Conservation (phyloP, 768 basidiomycete species). For the Exidia glandulosa region DNA sequence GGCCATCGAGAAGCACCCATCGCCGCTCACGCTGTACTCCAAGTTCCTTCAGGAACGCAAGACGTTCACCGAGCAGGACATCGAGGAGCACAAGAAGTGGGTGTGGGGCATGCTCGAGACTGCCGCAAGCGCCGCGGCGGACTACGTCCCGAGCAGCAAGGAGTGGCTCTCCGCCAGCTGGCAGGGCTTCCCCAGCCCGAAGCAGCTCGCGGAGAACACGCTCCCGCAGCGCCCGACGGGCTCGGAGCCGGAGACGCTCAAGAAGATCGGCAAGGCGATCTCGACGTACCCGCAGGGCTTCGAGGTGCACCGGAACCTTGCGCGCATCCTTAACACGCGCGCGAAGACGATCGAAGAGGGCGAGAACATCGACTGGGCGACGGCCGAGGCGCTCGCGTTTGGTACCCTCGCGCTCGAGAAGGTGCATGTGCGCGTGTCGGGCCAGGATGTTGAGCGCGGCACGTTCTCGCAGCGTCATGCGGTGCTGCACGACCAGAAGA, state of each 20-base stretch:
- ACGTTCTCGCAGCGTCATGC: constrained; percentile 99
- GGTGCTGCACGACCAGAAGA: constrained; percentile 90
- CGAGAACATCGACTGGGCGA: constrained; percentile 91
- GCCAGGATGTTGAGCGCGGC: constrained; percentile 97
- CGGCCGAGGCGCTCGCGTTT: constrained; percentile 94
- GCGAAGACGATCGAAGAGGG: constrained; percentile 91
- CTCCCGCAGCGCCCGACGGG: constrained; percentile 90
- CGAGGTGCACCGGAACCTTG: constrained; percentile 83
- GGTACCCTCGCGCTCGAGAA: constrained; percentile 89
- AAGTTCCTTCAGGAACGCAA: constrained; percentile 83
- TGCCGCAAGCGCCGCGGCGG: constrained; percentile 85
- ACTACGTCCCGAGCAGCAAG: constrained; percentile 87
- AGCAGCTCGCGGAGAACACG: constrained; percentile 84
- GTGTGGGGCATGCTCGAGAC: constrained; percentile 99
- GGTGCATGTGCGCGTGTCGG: constrained; percentile 88
- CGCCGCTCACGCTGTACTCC: constrained; percentile 83
- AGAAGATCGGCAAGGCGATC: constrained; percentile 77
- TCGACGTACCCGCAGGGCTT: constrained; percentile 80
- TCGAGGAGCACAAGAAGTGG: constrained; percentile 98
- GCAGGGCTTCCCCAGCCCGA: constrained; percentile 97
- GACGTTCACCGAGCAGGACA: constrained; percentile 91
- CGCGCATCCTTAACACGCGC: constrained; percentile 77
- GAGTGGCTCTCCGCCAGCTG: constrained; percentile 98
- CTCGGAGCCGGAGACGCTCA: constrained; percentile 59
- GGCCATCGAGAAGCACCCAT: constrained; percentile 89